A percentile compares a stretch with the other conserved stretches of the same genome.
Evolutionary conservation across 441 rosid genomes (phyloP).

Genomic region (Corymbia calophylla): DNA sequence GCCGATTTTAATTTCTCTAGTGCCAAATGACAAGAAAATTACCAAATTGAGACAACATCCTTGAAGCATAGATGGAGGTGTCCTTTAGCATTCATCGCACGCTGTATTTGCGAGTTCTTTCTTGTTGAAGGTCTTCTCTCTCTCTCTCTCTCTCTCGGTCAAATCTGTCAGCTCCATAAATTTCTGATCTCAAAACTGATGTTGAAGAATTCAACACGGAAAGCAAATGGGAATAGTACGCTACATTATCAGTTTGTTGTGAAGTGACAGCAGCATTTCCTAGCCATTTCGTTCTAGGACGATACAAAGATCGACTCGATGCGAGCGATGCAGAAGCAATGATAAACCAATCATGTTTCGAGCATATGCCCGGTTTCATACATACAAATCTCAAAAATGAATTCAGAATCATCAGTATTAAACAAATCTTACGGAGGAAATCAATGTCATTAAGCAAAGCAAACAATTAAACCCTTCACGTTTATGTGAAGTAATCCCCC

Average conservation of each 20-base stretch:
- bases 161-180: background rate
- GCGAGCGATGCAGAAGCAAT: background rate
- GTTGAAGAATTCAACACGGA: background rate
- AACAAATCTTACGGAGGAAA: background rate
- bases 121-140: background rate
- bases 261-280: background rate
- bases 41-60: background rate
- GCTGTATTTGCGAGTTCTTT: background rate
- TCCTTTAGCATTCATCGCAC: background rate
- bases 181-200: background rate
- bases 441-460: background rate
- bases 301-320: background rate
- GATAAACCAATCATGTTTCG: background rate
- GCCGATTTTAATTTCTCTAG: background rate
- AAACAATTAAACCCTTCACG: background rate
- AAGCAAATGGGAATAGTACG: background rate
- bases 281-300: background rate
- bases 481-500: background rate
- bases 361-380: background rate
- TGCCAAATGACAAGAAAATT: background rate
- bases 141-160: background rate
- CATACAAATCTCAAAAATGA: background rate
- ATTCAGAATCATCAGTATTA: background rate
- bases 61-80: background rate
- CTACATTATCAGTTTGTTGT: background rate